phyloP scores from a whole-genome alignment of 805 yeast species.

The Candida ficus region DNA sequence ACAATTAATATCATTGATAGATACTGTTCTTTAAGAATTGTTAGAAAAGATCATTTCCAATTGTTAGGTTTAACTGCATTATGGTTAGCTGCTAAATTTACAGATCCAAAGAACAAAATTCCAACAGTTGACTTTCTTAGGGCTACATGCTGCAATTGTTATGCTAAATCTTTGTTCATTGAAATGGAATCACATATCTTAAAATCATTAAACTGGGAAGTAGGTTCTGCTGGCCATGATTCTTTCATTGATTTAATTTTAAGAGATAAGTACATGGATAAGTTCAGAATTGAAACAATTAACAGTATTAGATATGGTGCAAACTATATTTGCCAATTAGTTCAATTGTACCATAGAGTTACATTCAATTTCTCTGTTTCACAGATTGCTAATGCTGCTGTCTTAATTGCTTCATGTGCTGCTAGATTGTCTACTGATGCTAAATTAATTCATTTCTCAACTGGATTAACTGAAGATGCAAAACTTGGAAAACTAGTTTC shows the following conservation, averaged over 20 bases:
- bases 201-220: constrained; percentile 59
- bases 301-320: constrained; percentile 52
- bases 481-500: constrained; percentile 20
- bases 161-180: constrained; percentile 49
- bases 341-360: constrained; percentile 56
- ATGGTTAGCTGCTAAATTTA: constrained; percentile 83
- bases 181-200: constrained; percentile 68
- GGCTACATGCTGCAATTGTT: constrained; percentile 54
- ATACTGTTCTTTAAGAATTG: constrained; percentile 76
- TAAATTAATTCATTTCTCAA: constrained; percentile 19
- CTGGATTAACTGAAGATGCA: constrained; percentile 15
- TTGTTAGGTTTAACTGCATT: constrained; percentile 79
- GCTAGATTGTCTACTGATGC: constrained; percentile 30
- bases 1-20: constrained; percentile 76
- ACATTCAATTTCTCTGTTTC: constrained; percentile 44
- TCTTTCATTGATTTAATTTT: constrained; percentile 55
- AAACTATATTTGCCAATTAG: constrained; percentile 58
- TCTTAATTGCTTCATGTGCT: constrained; percentile 38
- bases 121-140: constrained; percentile 48
- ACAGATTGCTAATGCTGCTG: constrained; percentile 47
- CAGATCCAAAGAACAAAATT: constrained; percentile 62
- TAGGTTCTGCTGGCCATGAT: constrained; percentile 59
- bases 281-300: constrained; percentile 26
- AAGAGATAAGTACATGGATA: constrained; percentile 27
- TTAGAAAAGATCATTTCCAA: constrained; percentile 78